phyloP scores from a whole-genome alignment of 192 early-diverging fungal genomes.

The Podila clonocystis region DNA sequence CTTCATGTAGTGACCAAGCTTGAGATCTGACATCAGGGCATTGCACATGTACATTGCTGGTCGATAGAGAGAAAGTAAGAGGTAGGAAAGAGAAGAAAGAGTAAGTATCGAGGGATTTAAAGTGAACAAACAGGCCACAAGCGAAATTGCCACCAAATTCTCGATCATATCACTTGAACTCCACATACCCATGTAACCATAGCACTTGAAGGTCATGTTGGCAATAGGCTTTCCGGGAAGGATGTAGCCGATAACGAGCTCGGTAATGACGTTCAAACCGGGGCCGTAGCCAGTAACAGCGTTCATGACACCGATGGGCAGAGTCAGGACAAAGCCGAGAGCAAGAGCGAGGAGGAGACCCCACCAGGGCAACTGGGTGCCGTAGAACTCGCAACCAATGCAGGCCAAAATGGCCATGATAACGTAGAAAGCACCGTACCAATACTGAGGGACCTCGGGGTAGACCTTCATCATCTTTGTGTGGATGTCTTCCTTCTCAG shows the following conservation, averaged over 20 bases:
- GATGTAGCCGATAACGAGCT: constrained; percentile 68
- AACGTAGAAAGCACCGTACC: constrained; percentile 60
- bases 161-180: neutral
- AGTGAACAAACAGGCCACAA: neutral
- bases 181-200: constrained; percentile 64
- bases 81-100: neutral
- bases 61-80: too few species aligned
- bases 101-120: neutral
- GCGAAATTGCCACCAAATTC: neutral
- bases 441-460: constrained; percentile 63
- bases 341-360: constrained; percentile 53
- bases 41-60: constrained; percentile 71
- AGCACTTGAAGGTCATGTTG: constrained; percentile 70
- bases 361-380: constrained; percentile 61
- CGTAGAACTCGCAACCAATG: constrained; percentile 35
- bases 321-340: constrained; percentile 51
- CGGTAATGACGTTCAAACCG: constrained; percentile 66
- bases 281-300: constrained; percentile 62
- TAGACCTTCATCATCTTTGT: constrained; percentile 57
- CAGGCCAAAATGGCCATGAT: constrained; percentile 50
- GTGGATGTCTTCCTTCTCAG: constrained; percentile 48
- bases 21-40: constrained; percentile 74
- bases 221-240: constrained; percentile 64
- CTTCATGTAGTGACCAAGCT: constrained; percentile 82
- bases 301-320: constrained; percentile 68